A percentile compares a stretch with the other conserved stretches of the same genome.
phyloP scores from a whole-genome alignment of 805 yeast species.

The Candida nemodendra region DNA sequence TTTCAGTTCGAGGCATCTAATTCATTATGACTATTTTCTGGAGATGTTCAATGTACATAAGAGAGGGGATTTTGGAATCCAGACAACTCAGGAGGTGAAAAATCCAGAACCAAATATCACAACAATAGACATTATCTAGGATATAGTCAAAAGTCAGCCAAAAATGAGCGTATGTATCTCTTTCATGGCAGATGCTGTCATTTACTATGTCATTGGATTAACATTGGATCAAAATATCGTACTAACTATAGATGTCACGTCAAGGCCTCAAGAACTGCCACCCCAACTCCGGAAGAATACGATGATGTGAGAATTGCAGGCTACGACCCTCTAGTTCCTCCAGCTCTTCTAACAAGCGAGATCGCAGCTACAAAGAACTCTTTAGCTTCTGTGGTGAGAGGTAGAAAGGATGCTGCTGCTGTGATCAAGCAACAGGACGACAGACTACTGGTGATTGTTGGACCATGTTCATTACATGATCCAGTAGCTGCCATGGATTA shows the following conservation, averaged over 20 bases:
- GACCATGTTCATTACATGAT: slow-evolving; percentile 97
- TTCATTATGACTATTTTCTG: not conserved
- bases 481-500: slow-evolving; percentile 86
- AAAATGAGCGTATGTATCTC: too few relatives aligned
- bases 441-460: slow-evolving; percentile 82
- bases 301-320: slow-evolving; percentile 78
- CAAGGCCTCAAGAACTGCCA: slow-evolving; percentile 25
- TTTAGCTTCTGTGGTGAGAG: slow-evolving; percentile 63
- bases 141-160: too few relatives aligned
- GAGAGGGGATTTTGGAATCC: too few relatives aligned
- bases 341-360: slow-evolving; percentile 86
- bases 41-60: not conserved
- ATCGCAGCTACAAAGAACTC: slow-evolving; percentile 61
- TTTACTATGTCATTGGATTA: too few relatives aligned
- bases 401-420: slow-evolving; percentile 75
- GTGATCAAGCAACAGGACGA: slow-evolving; percentile 78
- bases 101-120: too few relatives aligned
- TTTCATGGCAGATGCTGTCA: too few relatives aligned
- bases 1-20: not conserved
- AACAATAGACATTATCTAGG: too few relatives aligned
- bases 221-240: too few relatives aligned
- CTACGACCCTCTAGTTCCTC: slow-evolving; percentile 92
- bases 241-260: too few relatives aligned
- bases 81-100: too few relatives aligned
- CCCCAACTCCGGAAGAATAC: slow-evolving; percentile 65